phyloP scores from a whole-genome alignment of 108 stramenopile species.

The Discostella stelligeroides region DNA sequence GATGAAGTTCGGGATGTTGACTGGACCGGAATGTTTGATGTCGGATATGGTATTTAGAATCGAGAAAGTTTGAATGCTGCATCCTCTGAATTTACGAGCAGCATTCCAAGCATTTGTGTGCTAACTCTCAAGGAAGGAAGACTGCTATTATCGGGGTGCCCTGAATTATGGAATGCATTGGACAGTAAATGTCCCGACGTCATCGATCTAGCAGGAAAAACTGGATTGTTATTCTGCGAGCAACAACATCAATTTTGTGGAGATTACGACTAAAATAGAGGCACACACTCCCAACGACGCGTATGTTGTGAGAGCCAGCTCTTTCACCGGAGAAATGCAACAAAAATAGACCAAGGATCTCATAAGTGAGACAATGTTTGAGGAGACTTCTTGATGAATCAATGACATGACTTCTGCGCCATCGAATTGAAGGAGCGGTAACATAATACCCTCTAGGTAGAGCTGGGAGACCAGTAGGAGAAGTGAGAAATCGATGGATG shows the following conservation, averaged over 20 bases:
- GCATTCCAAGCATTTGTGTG: constrained; percentile 36
- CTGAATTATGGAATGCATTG: constrained; percentile 43
- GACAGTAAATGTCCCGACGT: constrained; percentile 45
- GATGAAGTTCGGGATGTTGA: constrained; percentile 50
- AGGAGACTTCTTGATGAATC: too few species aligned
- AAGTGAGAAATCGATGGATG: too few species aligned
- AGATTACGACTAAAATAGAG: constrained; percentile 34
- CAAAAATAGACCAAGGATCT: too few species aligned
- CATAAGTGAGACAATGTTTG: too few species aligned
- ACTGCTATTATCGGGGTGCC: constrained; percentile 26
- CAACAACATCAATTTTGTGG: constrained; percentile 54
- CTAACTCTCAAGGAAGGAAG: constrained; percentile 33
- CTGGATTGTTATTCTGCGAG: constrained; percentile 46
- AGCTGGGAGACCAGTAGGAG: too few species aligned
- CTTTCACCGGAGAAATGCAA: too few species aligned
- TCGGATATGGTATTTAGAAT: constrained; percentile 41
- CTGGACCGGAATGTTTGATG: constrained; percentile 53
- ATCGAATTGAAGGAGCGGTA: too few species aligned
- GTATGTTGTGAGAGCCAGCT: too few species aligned
- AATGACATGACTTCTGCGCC: too few species aligned
- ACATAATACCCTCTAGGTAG: too few species aligned
- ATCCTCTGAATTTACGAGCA: constrained; percentile 9
- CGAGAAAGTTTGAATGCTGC: constrained; percentile 33
- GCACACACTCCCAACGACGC: too few species aligned
- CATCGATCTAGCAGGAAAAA: constrained; percentile 43